phyloP scores from a whole-genome alignment of 2,329 filamentous ascomycete species.

The Huntiella decipiens region DNA sequence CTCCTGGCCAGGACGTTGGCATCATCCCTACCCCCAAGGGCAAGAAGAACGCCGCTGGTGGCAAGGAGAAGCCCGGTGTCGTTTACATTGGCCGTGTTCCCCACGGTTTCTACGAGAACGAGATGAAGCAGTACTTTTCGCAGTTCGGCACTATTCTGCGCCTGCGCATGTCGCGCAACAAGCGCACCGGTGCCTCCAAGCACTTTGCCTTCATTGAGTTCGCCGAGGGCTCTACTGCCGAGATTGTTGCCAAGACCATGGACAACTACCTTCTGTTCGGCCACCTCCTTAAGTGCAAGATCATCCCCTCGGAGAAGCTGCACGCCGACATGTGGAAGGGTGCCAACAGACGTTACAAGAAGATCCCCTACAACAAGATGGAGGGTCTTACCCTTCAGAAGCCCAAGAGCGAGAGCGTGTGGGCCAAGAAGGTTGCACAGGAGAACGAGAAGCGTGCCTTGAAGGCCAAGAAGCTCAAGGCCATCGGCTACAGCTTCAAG shows the following conservation, averaged over 20 bases:
- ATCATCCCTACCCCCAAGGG: slow-evolving; percentile 30
- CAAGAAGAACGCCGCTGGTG: slow-evolving; percentile 19
- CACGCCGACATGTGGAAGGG: slow-evolving; percentile 76
- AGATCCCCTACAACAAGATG: slow-evolving; percentile 72
- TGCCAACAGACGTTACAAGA: slow-evolving; percentile 77
- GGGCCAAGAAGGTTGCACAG: slow-evolving; percentile 54
- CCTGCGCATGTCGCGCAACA: slow-evolving; percentile 76
- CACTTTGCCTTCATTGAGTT: slow-evolving; percentile 96
- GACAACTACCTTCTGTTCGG: slow-evolving; percentile 92
- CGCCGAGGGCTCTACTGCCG: slow-evolving; percentile 53
- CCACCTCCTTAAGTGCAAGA: slow-evolving; percentile 76
- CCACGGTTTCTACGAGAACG: slow-evolving; percentile 87
- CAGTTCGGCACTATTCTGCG: slow-evolving; percentile 73
- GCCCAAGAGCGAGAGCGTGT: slow-evolving; percentile 54
- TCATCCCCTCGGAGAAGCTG: slow-evolving; percentile 56
- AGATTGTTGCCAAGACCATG: slow-evolving; percentile 90
- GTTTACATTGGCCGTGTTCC: slow-evolving; percentile 84
- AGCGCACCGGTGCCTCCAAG: slow-evolving; percentile 74
- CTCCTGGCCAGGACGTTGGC: slow-evolving; percentile 31
- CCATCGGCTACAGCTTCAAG: slow-evolving; percentile 67
- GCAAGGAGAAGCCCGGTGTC: slow-evolving; percentile 46
- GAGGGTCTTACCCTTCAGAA: slow-evolving; percentile 56
- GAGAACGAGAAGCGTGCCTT: slow-evolving; percentile 52
- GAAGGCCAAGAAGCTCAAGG: slow-evolving; percentile 58
- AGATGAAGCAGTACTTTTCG: slow-evolving; percentile 83